phyloP scores from a whole-genome alignment of 176 grass and related monocot genomes.

The Ananas comosus region DNA sequence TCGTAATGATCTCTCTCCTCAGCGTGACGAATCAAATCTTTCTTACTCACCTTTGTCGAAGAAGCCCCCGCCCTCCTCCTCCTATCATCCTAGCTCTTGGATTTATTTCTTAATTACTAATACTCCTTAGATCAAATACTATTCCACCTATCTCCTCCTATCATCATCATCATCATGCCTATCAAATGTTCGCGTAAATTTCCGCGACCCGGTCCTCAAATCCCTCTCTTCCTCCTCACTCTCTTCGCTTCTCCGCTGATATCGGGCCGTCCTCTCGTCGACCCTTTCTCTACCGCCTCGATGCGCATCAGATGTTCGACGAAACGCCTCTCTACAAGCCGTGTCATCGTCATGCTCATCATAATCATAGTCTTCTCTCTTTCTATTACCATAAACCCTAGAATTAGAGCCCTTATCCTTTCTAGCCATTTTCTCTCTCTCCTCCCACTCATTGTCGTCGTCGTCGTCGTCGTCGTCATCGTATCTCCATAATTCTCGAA shows the following conservation, averaged over 20 bases:
- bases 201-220: neutral
- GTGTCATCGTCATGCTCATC: neutral
- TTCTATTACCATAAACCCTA: neutral
- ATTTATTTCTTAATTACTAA: too few relatives aligned
- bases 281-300: conserved; percentile 5
- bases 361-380: conserved; percentile 1
- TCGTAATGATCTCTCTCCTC: conserved; percentile 4
- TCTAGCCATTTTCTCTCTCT: neutral
- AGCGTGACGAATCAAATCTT: neutral
- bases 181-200: conserved; percentile 19
- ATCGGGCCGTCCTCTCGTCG: neutral
- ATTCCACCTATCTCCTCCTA: too few relatives aligned
- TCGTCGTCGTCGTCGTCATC: conserved; percentile 9
- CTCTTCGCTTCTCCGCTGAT: neutral
- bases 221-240: conserved; percentile 18
- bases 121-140: too few relatives aligned
- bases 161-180: conserved; percentile 18
- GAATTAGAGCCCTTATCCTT: conserved; percentile 6
- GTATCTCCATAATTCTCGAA: conserved; percentile 12
- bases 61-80: conserved; percentile 18
- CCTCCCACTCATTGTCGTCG: conserved; percentile 11
- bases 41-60: conserved; percentile 17
- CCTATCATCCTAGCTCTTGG: too few relatives aligned
- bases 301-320: conserved; percentile 12
- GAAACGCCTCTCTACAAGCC: conserved; percentile 7